Conservation (phyloP, 2,329 filamentous ascomycete species). For the Dryadomyces quercus-mongolicae region DNA sequence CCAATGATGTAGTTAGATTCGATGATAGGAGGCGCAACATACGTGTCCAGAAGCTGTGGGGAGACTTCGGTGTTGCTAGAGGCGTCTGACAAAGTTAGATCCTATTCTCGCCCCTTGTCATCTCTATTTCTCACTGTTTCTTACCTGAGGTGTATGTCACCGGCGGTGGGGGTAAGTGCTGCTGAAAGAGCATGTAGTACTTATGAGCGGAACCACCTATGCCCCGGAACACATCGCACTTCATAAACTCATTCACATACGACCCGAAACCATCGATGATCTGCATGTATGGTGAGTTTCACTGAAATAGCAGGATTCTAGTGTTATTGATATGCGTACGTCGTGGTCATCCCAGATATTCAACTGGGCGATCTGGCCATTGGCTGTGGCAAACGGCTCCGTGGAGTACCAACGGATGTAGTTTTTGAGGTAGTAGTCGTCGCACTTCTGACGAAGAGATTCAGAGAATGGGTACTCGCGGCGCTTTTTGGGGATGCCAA, state of each 20-base stretch:
- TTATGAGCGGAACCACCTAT: conserved; percentile 90
- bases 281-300: conserved; percentile 24
- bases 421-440: conserved; percentile 82
- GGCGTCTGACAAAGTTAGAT: conserved; percentile 16
- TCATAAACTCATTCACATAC: conserved; percentile 90
- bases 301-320: not conserved
- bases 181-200: conserved; percentile 97
- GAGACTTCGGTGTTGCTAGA: conserved; percentile 45
- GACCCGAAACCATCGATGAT: conserved; percentile 90
- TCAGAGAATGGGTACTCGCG: conserved; percentile 66
- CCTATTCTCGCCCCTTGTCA: not conserved
- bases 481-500: conserved; percentile 73
- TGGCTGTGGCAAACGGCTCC: conserved; percentile 74
- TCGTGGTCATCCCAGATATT: conserved; percentile 99
- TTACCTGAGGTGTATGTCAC: conserved; percentile 74
- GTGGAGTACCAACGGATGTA: conserved; percentile 65
- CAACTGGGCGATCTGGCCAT: conserved; percentile 85
- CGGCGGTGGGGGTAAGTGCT: conserved; percentile 73
- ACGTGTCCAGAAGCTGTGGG: conserved; percentile 62
- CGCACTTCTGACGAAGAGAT: conserved; percentile 69
- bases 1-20: conserved; percentile 73
- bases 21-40: conserved; percentile 42
- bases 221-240: conserved; percentile 70
- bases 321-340: conserved; percentile 27
- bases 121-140: conserved; percentile 28